Percentiles rank a stretch among this genome's conserved stretches.
Conservation (phyloP, 1,284 basidiomycete species). For the Ceraceosorus guamensis region DNA sequence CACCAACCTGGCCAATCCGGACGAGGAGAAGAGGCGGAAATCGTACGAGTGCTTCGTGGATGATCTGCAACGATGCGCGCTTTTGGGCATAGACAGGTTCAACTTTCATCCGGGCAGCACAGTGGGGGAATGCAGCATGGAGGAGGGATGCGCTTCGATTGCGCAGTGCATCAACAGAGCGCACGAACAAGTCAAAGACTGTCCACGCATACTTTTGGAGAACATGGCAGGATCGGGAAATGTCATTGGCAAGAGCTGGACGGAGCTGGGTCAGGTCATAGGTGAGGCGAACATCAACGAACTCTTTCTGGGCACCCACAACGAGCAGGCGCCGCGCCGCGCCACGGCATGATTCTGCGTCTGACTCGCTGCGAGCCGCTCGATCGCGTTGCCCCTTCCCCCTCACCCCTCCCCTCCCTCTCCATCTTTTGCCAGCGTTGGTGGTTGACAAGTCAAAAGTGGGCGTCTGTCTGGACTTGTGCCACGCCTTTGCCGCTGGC, state of each 20-base stretch:
- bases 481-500: conserved; percentile 76
- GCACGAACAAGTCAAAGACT: conserved; percentile 60
- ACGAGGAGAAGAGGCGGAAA: conserved; percentile 68
- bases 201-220: conserved; percentile 65
- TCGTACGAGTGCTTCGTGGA: conserved; percentile 75
- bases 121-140: conserved; percentile 61
- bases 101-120: conserved; percentile 67
- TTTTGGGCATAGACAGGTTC: conserved; percentile 66
- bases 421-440: neutral
- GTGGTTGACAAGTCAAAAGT: conserved; percentile 69
- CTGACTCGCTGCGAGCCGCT: too few relatives aligned
- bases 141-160: conserved; percentile 61
- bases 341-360: too few relatives aligned
- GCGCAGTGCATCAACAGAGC: conserved; percentile 69
- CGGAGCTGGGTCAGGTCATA: conserved; percentile 66
- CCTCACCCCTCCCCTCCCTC: neutral
- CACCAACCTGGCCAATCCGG: conserved; percentile 74
- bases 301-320: too few relatives aligned
- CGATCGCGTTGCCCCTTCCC: neutral
- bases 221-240: conserved; percentile 76
- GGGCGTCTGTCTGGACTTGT: conserved; percentile 78
- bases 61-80: conserved; percentile 71
- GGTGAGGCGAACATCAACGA: conserved; percentile 5
- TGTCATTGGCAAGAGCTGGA: conserved; percentile 66
- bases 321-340: too few relatives aligned